Evolutionary conservation across 306 rosid genomes (phyloP), one percentile per base, ranked within the genome.

Genomic region (Cicer judaicum): DNA sequence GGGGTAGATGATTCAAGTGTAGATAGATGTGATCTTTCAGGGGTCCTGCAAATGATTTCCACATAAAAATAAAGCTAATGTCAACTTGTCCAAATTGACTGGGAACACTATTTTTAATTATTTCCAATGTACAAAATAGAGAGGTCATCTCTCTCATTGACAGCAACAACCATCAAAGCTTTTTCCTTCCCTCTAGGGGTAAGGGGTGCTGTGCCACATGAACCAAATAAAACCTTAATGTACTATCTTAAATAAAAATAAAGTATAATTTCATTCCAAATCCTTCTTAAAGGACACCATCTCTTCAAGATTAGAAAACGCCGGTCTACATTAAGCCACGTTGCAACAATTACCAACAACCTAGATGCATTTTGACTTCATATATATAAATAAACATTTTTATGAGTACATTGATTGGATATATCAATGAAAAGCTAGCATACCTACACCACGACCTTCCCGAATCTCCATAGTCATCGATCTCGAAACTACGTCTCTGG

Each of bases 381-480:
- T 66, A 42, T 46, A 39, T 34, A 47, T 62, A 55, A 62, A 7
- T 24, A 24, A 24, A 24, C n/a, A 14, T 46, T 72, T 72, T 39
- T 60, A 48, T 11, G 11, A 71, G 41, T 14, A 69, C n/a, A 64
- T 59, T 18, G 43, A 21, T 42, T 64, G 36, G 50, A 41, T 49
- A 52, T 39, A 21, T 53, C 14, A 68, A 77, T 38, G 38, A 52
- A 61, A 64, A 63, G 65, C 52, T 68, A 52, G 40, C 80, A 75
- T 91, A 93, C 98, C 98, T 81, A 93, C 97, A 80, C 98, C 98
- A 54, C 98, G 98, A 10, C 98, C 98, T 83, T 93, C 98, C 52
- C 96, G 88, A 36, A 93, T 93, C 84, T 93, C 98, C 98, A 93
- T 91, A 14, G 98, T 93, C 98, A 93, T 93, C 74, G 98, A 91